Evolutionary conservation across 108 stramenopile species (phyloP).

Genomic region (Schizochytrium sp.): DNA sequence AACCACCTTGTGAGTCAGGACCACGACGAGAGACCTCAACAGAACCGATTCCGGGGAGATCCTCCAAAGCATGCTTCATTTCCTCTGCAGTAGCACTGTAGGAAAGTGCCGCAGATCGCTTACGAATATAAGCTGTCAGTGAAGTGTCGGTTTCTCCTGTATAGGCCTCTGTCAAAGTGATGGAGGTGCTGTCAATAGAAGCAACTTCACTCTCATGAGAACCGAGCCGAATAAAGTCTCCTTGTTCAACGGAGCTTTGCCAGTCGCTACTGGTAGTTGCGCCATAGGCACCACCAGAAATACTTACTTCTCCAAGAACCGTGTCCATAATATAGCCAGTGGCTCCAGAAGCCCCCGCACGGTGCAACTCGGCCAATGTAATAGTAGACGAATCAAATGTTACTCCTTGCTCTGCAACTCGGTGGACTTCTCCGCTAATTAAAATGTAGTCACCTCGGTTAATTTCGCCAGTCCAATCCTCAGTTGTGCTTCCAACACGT

Average conservation of each 20-base stretch:
- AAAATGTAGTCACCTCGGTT: slow-evolving; percentile 16
- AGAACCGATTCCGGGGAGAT: slow-evolving; percentile 28
- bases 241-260: not conserved
- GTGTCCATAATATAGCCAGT: slow-evolving; percentile 41
- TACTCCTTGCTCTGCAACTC: not conserved
- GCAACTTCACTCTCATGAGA: not conserved
- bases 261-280: not conserved
- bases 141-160: not conserved
- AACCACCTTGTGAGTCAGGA: not conserved
- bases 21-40: slow-evolving; percentile 18
- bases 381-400: not conserved
- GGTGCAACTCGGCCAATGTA: slow-evolving; percentile 29
- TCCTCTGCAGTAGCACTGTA: not conserved
- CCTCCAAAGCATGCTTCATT: slow-evolving; percentile 13
- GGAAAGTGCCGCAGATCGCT: not conserved
- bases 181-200: not conserved
- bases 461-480: not conserved
- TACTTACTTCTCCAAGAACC: not conserved
- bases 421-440: slow-evolving; percentile 19
- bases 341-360: not conserved
- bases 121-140: not conserved
- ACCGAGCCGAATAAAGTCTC: not conserved
- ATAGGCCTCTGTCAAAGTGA: not conserved
- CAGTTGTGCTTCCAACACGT: not conserved
- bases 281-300: not conserved